These are phyloP conservation scores for Boeremia lycopersici DNA, from an alignment of 2,329 filamentous ascomycete species.

Conservation along the genomic window DNA sequence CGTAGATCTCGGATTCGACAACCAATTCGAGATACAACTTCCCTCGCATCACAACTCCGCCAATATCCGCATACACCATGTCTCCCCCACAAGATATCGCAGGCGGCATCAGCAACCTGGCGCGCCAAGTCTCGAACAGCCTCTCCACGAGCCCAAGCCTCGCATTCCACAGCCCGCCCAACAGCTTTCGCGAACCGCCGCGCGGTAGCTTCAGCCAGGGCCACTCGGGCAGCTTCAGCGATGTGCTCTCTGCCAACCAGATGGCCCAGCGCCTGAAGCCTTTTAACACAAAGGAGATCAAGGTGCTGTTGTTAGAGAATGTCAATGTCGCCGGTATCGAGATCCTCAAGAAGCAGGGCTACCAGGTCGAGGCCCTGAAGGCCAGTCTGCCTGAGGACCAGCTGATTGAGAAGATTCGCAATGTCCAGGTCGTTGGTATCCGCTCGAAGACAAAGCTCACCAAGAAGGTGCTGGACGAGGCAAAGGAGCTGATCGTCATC, in stretches of 20 bases:
- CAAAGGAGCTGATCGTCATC: slow-evolving; percentile 92
- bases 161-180: slow-evolving; percentile 74
- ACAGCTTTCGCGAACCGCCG: slow-evolving; percentile 57
- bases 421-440: slow-evolving; percentile 97
- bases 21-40: slow-evolving; percentile 26
- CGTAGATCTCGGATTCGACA: slow-evolving; percentile 19
- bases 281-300: slow-evolving; percentile 94
- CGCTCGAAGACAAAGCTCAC: slow-evolving; percentile 97
- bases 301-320: slow-evolving; percentile 94
- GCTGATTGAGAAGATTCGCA: slow-evolving; percentile 96
- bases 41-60: slow-evolving; percentile 15
- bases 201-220: slow-evolving; percentile 42
- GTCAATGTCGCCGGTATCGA: slow-evolving; percentile 89
- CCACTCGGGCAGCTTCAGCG: slow-evolving; percentile 42
- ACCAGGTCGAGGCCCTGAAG: slow-evolving; percentile 93
- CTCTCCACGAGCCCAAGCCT: slow-evolving; percentile 74
- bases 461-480: slow-evolving; percentile 80
- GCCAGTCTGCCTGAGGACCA: slow-evolving; percentile 88
- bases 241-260: slow-evolving; percentile 41
- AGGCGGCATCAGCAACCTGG: slow-evolving; percentile 39
- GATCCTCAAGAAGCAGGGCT: slow-evolving; percentile 83
- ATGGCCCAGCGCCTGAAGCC: slow-evolving; percentile 82
- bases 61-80: slow-evolving; percentile 37
- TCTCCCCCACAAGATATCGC: slow-evolving; percentile 46
- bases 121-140: slow-evolving; percentile 62